Evolutionary conservation across 371 early-diverging fungal genomes (phyloP).

Genomic region (Vairimorpha ceranae): DNA sequence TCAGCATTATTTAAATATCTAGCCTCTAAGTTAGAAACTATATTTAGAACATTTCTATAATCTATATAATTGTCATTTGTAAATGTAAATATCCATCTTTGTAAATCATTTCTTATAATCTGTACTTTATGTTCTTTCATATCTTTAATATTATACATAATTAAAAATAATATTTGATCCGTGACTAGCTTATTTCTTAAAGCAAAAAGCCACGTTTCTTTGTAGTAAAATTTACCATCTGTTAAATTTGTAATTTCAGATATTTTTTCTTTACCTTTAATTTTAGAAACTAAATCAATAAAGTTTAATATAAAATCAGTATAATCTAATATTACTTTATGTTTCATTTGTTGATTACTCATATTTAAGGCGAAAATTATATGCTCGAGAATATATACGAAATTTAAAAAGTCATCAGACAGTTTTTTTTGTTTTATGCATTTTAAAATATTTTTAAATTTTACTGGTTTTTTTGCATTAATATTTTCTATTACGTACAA

Average conservation of each 20-base stretch:
- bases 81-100: background rate
- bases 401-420: background rate
- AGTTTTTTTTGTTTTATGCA: conserved; percentile 3
- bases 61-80: background rate
- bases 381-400: background rate
- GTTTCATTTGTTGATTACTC: background rate
- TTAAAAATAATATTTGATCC: conserved; percentile 1
- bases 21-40: background rate
- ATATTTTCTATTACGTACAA: background rate
- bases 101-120: background rate
- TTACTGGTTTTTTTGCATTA: background rate
- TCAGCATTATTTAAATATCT: background rate
- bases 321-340: background rate
- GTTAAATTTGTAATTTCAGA: background rate
- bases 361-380: background rate
- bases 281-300: background rate
- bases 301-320: background rate
- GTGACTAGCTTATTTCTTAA: background rate
- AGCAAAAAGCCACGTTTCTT: conserved; percentile 5
- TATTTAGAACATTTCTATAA: background rate
- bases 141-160: background rate
- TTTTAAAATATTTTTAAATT: background rate
- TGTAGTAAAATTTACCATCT: background rate
- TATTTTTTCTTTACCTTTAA: background rate
- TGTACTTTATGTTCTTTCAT: background rate